phyloP scores from a whole-genome alignment of 225 moss, liverwort and hornwort genomes.

The Neckera pumila region DNA sequence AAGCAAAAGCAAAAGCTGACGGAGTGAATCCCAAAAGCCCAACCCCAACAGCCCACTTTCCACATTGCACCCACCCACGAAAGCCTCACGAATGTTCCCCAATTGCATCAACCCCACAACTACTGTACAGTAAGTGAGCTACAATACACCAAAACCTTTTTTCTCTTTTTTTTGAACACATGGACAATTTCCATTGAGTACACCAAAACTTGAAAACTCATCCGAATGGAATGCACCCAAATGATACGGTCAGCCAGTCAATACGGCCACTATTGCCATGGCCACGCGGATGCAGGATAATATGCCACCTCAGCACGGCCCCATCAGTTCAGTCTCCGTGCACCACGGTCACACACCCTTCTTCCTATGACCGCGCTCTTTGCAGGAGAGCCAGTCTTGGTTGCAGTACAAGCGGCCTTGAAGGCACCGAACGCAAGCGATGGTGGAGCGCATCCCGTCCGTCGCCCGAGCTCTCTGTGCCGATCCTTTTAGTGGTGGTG shows the following conservation, averaged over 20 bases:
- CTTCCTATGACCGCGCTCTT: background rate
- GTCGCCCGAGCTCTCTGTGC: background rate
- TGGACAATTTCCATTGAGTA: too few species aligned
- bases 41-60: background rate
- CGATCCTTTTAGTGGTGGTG: slow-evolving; percentile 7
- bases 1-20: background rate
- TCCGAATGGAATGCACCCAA: background rate
- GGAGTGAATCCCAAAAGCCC: background rate
- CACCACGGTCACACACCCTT: background rate
- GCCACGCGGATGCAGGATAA: slow-evolving; percentile 20
- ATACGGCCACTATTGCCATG: background rate
- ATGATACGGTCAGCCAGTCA: background rate
- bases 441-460: slow-evolving; percentile 8
- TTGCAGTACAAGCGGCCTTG: background rate
- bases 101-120: background rate
- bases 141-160: too few species aligned
- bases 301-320: slow-evolving; percentile 1
- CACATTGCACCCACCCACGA: background rate
- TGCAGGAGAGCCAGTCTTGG: background rate
- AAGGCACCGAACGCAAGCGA: background rate
- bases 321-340: background rate
- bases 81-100: background rate
- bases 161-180: too few species aligned
- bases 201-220: background rate
- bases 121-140: too few species aligned